phyloP scores from a whole-genome alignment of 176 grass and related monocot genomes.

The Musa troglodytarum region DNA sequence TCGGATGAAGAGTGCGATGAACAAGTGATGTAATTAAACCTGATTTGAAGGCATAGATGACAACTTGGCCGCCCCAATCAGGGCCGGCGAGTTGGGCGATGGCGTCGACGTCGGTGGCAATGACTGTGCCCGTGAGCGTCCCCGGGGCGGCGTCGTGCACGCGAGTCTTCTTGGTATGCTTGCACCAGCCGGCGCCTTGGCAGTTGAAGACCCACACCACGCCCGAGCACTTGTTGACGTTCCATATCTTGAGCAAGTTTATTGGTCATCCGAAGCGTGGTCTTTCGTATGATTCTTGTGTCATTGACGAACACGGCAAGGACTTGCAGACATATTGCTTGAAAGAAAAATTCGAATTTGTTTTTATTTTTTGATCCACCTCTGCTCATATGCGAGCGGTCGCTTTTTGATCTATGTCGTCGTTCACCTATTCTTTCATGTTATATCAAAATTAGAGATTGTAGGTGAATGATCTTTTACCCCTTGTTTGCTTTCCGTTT shows the following conservation, averaged over 20 bases:
- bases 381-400: no score
- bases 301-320: no score
- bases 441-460: no score
- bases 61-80: slow-evolving; percentile 36
- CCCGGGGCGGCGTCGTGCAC: slow-evolving; percentile 53
- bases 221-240: slow-evolving; percentile 49
- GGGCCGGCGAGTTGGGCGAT: slow-evolving; percentile 25
- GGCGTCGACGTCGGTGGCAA: slow-evolving; percentile 40
- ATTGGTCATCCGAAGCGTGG: no score
- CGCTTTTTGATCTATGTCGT: no score
- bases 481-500: no score
- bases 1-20: not conserved
- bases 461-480: no score
- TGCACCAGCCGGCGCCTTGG: slow-evolving; percentile 56
- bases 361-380: no score
- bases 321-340: no score
- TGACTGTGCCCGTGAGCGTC: slow-evolving; percentile 42
- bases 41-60: slow-evolving; percentile 44
- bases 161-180: slow-evolving; percentile 41
- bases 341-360: no score
- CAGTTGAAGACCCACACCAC: slow-evolving; percentile 85
- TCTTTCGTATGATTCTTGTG: no score
- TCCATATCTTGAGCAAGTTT: slow-evolving; percentile 79
- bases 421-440: no score
- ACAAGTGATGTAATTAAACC: slow-evolving; percentile 10